Evolutionary conservation across 495 filamentous ascomycete genomes (phyloP), one percentile per base, ranked within the genome.

Genomic region (Cairneyella variabilis): DNA sequence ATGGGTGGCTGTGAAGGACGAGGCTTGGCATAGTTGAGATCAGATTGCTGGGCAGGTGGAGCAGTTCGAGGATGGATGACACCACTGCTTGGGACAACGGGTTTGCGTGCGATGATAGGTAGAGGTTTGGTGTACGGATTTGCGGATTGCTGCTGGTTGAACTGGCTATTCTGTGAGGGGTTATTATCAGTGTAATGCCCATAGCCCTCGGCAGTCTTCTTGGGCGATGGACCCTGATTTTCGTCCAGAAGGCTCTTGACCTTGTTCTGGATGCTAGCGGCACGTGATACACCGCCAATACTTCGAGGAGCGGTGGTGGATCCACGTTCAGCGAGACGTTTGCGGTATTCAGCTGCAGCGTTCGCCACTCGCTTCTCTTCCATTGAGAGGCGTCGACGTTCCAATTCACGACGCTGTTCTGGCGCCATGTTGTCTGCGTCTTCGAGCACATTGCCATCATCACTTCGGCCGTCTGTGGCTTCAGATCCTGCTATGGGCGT

Each of bases 361-460:
- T 80, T 85, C 28, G 88, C 91, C 9, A 98, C 95, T n/a, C 93
- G 79, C 54, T 84, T 85, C 67, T 98, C 93, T 69, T 97, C 93
- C 66, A 90, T 83, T 17, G 86, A 86, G 17, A 97, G 79, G 40
- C 88, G 82, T 30, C 84, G 77, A 18, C 91, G 82, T 66, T 98
- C 93, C 6, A 97, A 76, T 65, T 97, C 93, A 22, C 93, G 83
- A 26, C 90, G 83, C 75, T 92, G 86, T 68, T 97, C 95, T 0
- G 92, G 90, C 4, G 88, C 82, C 66, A 96, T 77, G 36, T 89
- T 85, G 11, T 77, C 73, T 56, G 83, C 76, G 48, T 85, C 78
- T 27, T 83, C 69, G 5, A 74, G 74, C 0, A 64, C 56, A 47
- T 79, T 70, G 16, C 79, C 85, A 59, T 90, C 82, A 59, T 92